Percentiles rank a stretch among this genome's conserved stretches.
phyloP scores from a whole-genome alignment of 441 rosid genomes.

The Populus hybrid region DNA sequence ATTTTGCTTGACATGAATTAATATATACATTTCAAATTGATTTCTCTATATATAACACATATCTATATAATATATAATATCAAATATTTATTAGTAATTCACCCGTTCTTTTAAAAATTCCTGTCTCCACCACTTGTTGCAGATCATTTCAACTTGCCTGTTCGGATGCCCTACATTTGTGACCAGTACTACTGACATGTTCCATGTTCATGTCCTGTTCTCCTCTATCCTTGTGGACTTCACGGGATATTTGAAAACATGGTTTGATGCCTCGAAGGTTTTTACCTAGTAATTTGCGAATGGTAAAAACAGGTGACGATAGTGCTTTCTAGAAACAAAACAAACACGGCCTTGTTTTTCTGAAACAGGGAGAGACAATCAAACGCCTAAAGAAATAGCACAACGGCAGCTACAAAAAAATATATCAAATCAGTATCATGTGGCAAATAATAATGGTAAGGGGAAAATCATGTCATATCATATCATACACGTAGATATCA shows the following conservation, averaged over 20 bases:
- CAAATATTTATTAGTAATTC: too few relatives aligned
- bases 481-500: conserved; percentile 22
- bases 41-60: too few relatives aligned
- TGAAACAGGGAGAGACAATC: neutral
- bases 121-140: too few relatives aligned
- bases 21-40: too few relatives aligned
- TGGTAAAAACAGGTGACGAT: too few relatives aligned
- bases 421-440: conserved; percentile 30
- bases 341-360: too few relatives aligned
- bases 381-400: conserved; percentile 16
- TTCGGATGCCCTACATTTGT: neutral
- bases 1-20: too few relatives aligned
- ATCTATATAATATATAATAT: too few relatives aligned
- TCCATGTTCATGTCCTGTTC: neutral
- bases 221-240: neutral
- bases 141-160: neutral
- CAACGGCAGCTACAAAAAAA: conserved; percentile 7
- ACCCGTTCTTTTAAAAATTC: too few relatives aligned
- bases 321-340: too few relatives aligned
- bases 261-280: neutral
- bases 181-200: neutral
- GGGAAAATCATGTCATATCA: conserved; percentile 15
- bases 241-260: neutral
- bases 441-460: conserved; percentile 9
- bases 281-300: neutral